Base-by-base conservation (phyloP, 208 protist species). In the Trypanosoma vivax region DNA sequence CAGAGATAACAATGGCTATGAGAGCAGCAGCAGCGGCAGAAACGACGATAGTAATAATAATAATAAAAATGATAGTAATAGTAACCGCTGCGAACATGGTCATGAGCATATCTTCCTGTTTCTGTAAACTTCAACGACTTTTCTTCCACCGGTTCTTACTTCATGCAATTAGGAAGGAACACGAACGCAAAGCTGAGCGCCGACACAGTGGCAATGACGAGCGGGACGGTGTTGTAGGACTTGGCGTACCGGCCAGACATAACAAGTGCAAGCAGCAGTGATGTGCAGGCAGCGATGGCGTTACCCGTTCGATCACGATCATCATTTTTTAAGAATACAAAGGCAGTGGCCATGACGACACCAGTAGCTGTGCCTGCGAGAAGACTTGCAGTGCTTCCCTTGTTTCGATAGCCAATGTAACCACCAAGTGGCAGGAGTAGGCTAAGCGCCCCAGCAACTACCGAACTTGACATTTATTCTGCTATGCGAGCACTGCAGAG, bases 191-290 rank as follows among this genome's bases (percentile, higher is more conserved):
- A 56, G 27, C 48, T 28, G 0, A 64, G 1, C 3, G 18, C 46
- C 16, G 37, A 28, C 30, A 56, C 13, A 5, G 30, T 5, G 18
- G 49, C 29, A n/a, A 56, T 30, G 14, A 56, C 33, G 38, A 64
- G 49, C 13, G 58, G 49, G 11, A 23, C 24, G 0, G 21, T 24
- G 13, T 49, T 56, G 13, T 25, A 14, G 6, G 21, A 10, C 38
- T 56, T 64, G 1, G 28, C 2, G 39, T 64, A 64, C 6, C 58
- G 46, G 5, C 7, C 13, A 16, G 30, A 34, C 58, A 64, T 64
- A 0, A 40, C 40, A 19, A 4, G 2, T 23, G 48, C 24, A 21
- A 64, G 31, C 25, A 50, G 10, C 2, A 64, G n/a, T 2, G 58
- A 40, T 19, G 30, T 37, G 1, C 3, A 33, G 5, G 48, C 49